phyloP scores from a whole-genome alignment of 441 rosid species.

The Raphanus hybrid region DNA sequence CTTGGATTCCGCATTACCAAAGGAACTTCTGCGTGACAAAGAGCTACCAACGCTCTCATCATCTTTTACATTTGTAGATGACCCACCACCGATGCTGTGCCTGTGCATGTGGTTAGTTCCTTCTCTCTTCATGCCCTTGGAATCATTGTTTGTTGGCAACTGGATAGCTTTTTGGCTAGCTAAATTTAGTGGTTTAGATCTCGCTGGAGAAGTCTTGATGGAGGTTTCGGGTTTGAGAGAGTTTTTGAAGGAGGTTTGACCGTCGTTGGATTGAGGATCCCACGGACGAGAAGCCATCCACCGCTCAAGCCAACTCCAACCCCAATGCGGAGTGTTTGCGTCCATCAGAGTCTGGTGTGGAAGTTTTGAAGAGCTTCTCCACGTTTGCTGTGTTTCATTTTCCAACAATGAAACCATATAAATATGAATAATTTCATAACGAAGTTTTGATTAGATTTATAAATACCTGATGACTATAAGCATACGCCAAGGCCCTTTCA shows the following conservation, averaged over 20 bases:
- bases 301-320: constrained; percentile 47
- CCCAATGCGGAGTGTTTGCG: constrained; percentile 42
- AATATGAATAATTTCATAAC: background rate
- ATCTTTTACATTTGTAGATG: constrained; percentile 28
- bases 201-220: constrained; percentile 38
- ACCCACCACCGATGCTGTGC: constrained; percentile 34
- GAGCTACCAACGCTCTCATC: constrained; percentile 41
- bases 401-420: background rate
- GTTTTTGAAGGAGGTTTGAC: constrained; percentile 10
- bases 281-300: constrained; percentile 49
- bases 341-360: constrained; percentile 40
- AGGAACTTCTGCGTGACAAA: constrained; percentile 27
- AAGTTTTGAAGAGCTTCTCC: constrained; percentile 45
- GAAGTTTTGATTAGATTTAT: background rate
- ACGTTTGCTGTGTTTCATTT: constrained; percentile 43
- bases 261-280: constrained; percentile 40
- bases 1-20: constrained; percentile 26
- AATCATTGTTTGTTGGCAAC: constrained; percentile 24
- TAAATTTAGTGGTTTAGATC: constrained; percentile 28
- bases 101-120: constrained; percentile 27
- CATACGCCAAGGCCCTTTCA: constrained; percentile 94
- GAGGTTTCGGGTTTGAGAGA: constrained; percentile 24
- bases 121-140: constrained; percentile 7
- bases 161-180: constrained; percentile 32
- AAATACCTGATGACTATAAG: constrained; percentile 86